Base-by-base conservation (phyloP, 2,329 filamentous ascomycete genomes). In the Monilinia fructigena region DNA sequence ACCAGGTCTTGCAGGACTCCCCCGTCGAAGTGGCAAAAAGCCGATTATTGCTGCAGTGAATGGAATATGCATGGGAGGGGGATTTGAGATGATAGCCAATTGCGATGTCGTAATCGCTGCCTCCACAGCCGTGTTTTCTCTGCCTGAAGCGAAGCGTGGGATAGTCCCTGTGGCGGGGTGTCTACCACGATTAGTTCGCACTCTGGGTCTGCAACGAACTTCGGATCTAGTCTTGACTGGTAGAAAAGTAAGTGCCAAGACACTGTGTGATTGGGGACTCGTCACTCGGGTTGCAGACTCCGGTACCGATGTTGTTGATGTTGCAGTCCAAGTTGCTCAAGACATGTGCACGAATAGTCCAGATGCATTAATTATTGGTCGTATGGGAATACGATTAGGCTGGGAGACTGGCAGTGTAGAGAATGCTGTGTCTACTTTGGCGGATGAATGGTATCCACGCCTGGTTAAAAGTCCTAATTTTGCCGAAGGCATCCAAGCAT, bases 21-120 rank as follows among this genome's bases (percentile, higher is more conserved):
- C 82, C 52, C 78, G 82, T 52, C 78, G 86, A 16, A 75, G 78
- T 14, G 89, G 89, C 63, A 86, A 85, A 76, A 93, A 93, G 74
- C 90, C 90, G 14, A 82, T 93, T 68, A 82, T 93, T 48, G 88
- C 87, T 0, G 90, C 90, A 1, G 87, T 92, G 28, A 90, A 92
- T 74, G 90, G 90, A 10, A 79, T 89, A 35, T 89, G 87, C 62
- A 82, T 90, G 54, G 90, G 90, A 61, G 90, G 89, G 65, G 90
- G 89, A 3, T 87, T 89, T 77, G 90, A 93, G 79, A 90, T 92
- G 78, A 82, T 85, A n/a, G 79, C 89, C 60, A 91, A 92, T 48
- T 68, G 67, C 72, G 90, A 93, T 78, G 77, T 93, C 66, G 82
- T 92, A 4, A 76, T 93, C 26, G 89, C 89, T 5, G 78, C 81